Base-by-base conservation (phyloP, 768 basidiomycete species). In the Kondoa subrosea region DNA sequence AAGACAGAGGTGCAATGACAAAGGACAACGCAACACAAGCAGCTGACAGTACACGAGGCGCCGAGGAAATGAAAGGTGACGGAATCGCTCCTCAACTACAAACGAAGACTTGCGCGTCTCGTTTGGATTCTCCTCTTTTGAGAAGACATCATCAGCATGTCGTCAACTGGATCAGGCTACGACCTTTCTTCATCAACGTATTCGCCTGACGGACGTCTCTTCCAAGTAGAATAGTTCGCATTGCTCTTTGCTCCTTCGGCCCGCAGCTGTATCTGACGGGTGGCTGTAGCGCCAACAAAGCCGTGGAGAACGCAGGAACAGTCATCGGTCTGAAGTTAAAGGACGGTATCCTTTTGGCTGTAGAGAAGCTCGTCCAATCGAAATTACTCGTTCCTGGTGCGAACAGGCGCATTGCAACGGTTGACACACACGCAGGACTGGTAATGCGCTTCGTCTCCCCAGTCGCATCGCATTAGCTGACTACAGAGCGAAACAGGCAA, bases 221-320 rank as follows among this genome's bases (percentile, higher is more conserved):
- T 99, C 76, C 95, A 99, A 84, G 92, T 90, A 67, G 60, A 73
- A 12, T 2, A 21, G 16, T 1, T 27, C 57, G 31, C 59, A 56
- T 66, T 57, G 57, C 57, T 2, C 2, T 17, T 1, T 64, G 33
- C 4, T 4, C 1, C 1, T 17, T 21, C 16, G 14, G 3, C 17
- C 16, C 1, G 0, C 26, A n/a, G 2, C 3, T 32, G 12, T 8
- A 60, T 0, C 4, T 3, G 21, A 4, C 72, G 93, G n/a, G n/a
- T 91, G 87, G 97, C 77, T 93, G 97, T 80, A 97, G 97, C 75
- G 95, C 95, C 66, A 87, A 85, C 80, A 97, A 99, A 79, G 93
- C 95, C 15, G 95, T 97, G 70, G 95, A 99, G 80, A 93, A 95
- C 79, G 90, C 93, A 56, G 95, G 95, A 88, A 96, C 95, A 67